These are phyloP conservation scores for Phytophthora sansomeana DNA, from an alignment of 352 stramenopile genomes.

Conservation along the genomic window DNA sequence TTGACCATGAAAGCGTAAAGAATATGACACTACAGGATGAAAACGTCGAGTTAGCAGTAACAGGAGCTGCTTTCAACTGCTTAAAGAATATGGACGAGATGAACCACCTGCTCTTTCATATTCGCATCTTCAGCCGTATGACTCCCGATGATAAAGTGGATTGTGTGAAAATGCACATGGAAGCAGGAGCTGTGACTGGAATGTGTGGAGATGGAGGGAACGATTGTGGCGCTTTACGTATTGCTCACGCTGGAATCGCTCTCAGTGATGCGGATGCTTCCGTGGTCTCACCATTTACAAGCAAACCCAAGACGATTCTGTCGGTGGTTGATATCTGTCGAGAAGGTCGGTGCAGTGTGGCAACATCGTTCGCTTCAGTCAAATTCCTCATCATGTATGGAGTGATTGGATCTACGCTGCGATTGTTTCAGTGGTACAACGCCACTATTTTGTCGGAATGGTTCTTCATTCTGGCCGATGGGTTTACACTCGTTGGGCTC, in stretches of 20 bases:
- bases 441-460: constrained; percentile 71
- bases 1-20: constrained; percentile 39
- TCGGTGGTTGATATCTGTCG: constrained; percentile 82
- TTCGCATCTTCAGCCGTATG: constrained; percentile 66
- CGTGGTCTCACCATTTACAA: constrained; percentile 89
- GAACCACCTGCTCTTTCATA: constrained; percentile 42
- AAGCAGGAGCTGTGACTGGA: constrained; percentile 45
- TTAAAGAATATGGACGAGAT: constrained; percentile 42
- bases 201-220: constrained; percentile 80
- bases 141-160: constrained; percentile 51
- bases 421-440: constrained; percentile 75
- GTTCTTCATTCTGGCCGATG: constrained; percentile 75
- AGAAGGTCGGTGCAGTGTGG: constrained; percentile 83
- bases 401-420: constrained; percentile 66
- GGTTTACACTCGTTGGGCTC: constrained; percentile 64
- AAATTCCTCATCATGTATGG: constrained; percentile 92
- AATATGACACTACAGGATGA: constrained; percentile 18
- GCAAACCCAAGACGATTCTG: constrained; percentile 75
- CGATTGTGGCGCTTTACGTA: constrained; percentile 81
- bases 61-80: constrained; percentile 42
- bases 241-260: constrained; percentile 81
- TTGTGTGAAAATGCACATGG: constrained; percentile 54
- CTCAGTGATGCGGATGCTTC: constrained; percentile 80
- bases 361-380: constrained; percentile 82
- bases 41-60: constrained; percentile 53